Base-by-base conservation (phyloP, 1,139 yeast species). In the Taphrina communis region DNA sequence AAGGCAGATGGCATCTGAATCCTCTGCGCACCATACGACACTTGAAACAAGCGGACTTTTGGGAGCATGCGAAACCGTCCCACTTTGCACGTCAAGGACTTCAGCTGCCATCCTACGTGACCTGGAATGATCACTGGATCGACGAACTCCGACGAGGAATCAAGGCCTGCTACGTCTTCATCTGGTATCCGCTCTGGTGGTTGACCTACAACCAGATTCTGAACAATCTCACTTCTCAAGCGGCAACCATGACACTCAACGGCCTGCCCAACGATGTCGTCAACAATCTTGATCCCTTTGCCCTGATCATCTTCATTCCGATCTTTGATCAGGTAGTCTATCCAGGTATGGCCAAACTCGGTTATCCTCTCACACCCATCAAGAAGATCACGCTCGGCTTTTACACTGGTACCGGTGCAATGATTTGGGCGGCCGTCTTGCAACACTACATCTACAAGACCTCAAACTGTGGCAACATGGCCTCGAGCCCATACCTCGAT, bases 351-450 rank as follows among this genome's bases (percentile, higher is more conserved):
- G 81, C 88, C 77, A 81, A 78, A 73, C 78, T 82, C 48, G 82
- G 82, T n/a, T 76, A 80, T 70, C 74, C 75, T 42, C 75, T 80
- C 75, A 74, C 74, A 63, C 83, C 97, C 52, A 86, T 90, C 74
- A 83, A 91, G 71, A 86, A 89, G 77, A 91, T 92, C 74, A 82
- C 84, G 76, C 81, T 82, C 73, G 97, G 97, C 11, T 91, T 91
- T 81, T 78, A 88, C 78, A 82, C 89, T 70, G 92, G 88, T 68
- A 78, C 92, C 8, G 75, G 83, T 56, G 84, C 96, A 50, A 88
- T 90, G 88, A 84, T 87, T 48, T 86, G 88, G 76, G 95, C 97
- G 69, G 93, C 96, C 17, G 87, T 89, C 57, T 83, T 90, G 73
- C 97, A 92, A 80, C 85, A 86, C 76, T 65, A 46, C 57, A 87